Evolutionary conservation across 2,329 filamentous ascomycete species (phyloP).

Genomic region (Xylaria sp.): DNA sequence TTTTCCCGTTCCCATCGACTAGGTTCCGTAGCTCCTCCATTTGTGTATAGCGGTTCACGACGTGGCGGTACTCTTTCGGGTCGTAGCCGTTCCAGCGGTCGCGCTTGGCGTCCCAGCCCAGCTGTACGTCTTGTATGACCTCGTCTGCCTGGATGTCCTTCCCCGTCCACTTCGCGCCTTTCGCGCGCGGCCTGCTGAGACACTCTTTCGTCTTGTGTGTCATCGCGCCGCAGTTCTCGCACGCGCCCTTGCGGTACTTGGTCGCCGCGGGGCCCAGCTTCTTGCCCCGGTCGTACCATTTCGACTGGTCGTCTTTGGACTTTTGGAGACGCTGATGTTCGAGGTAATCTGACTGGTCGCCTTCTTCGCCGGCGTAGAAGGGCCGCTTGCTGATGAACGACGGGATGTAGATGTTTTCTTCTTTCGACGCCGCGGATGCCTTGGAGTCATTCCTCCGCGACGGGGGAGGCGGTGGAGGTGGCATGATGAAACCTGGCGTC

Average conservation of each 20-base stretch:
- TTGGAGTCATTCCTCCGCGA: conserved; percentile 51
- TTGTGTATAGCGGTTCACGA: conserved; percentile 91
- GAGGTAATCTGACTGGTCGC: conserved; percentile 82
- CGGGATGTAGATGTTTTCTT: conserved; percentile 98
- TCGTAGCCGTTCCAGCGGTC: conserved; percentile 99
- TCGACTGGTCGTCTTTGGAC: conserved; percentile 75
- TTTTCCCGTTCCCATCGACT: conserved; percentile 52
- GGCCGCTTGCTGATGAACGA: conserved; percentile 98
- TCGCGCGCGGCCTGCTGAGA: conserved; percentile 85
- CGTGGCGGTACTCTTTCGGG: conserved; percentile 81
- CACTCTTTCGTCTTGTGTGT: conserved; percentile 97
- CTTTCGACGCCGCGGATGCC: conserved; percentile 69
- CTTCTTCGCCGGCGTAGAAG: conserved; percentile 89
- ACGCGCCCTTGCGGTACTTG: conserved; percentile 97
- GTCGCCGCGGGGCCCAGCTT: conserved; percentile 88
- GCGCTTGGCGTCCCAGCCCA: conserved; percentile 97
- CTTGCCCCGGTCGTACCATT: conserved; percentile 94
- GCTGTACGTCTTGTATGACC: conserved; percentile 81
- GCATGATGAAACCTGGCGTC: conserved; percentile 49
- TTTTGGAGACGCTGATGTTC: conserved; percentile 93
- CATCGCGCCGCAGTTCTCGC: conserved; percentile 98
- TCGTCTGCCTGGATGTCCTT: conserved; percentile 95
- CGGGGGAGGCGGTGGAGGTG: conserved; percentile 52
- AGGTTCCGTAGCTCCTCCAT: conserved; percentile 78
- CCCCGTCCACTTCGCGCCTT: conserved; percentile 91